These are phyloP conservation scores for Ascoidea rubescens DNA, from an alignment of 805 yeast species.

Conservation along the genomic window DNA sequence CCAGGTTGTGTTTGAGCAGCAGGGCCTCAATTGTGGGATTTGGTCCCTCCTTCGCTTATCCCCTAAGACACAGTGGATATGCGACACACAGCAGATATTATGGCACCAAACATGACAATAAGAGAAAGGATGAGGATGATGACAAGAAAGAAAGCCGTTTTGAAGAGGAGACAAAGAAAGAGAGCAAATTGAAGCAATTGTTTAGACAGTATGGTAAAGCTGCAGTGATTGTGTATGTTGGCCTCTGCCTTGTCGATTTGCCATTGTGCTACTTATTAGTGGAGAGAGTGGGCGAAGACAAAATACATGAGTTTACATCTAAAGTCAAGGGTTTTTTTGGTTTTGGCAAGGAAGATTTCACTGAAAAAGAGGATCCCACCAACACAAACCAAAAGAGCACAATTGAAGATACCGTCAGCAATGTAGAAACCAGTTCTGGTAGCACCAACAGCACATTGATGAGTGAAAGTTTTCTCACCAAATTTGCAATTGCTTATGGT, in stretches of 20 bases:
- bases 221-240: conserved; percentile 75
- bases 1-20: too few relatives aligned
- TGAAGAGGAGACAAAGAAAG: too few relatives aligned
- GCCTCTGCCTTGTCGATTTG: conserved; percentile 58
- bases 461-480: conserved; percentile 50
- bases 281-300: conserved; percentile 78
- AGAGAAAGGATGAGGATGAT: background rate
- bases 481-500: conserved; percentile 83
- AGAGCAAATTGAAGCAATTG: conserved; percentile 32
- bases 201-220: conserved; percentile 83
- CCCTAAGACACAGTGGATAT: too few relatives aligned
- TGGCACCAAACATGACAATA: background rate
- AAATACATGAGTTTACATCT: conserved; percentile 54
- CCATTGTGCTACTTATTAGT: conserved; percentile 76
- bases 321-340: conserved; percentile 50
- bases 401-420: conserved; percentile 4
- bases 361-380: conserved; percentile 16
- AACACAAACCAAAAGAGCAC: conserved; percentile 12
- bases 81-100: too few relatives aligned
- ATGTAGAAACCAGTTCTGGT: conserved; percentile 9
- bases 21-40: too few relatives aligned
- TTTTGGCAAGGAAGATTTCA: conserved; percentile 30
- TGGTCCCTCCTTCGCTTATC: too few relatives aligned
- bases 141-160: conserved; percentile 15
- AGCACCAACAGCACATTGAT: conserved; percentile 9